Evolutionary conservation across 331 rosid genomes (phyloP).

Genomic region (Malus hybrid): DNA sequence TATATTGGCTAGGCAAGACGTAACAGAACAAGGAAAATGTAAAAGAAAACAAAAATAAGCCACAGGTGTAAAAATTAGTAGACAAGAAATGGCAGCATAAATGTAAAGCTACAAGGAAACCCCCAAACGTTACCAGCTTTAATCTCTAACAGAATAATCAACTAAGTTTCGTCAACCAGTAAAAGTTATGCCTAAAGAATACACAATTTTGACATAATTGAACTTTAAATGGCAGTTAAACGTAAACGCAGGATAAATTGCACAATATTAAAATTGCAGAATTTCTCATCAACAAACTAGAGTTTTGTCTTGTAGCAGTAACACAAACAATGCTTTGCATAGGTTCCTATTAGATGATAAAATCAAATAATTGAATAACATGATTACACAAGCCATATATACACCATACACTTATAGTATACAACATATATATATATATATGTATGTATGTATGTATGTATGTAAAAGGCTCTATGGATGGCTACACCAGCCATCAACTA

Average conservation of each 20-base stretch:
- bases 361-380: not conserved
- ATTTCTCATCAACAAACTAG: not conserved
- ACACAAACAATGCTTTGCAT: not conserved
- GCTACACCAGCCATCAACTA: not conserved
- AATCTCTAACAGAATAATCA: not conserved
- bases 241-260: not conserved
- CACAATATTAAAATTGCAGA: not conserved
- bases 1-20: not conserved
- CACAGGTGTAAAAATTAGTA: not conserved
- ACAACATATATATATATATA: not conserved
- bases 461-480: not conserved
- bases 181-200: not conserved
- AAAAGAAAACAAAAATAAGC: not conserved
- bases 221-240: not conserved
- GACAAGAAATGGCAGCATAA: not conserved
- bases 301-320: not conserved
- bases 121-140: not conserved
- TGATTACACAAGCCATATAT: not conserved
- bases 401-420: not conserved
- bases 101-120: not conserved
- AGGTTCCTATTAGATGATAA: not conserved
- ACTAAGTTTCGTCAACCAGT: not conserved
- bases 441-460: not conserved
- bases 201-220: not conserved
- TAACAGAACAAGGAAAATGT: not conserved